A percentile compares a stretch with the other conserved stretches of the same genome.
Conservation (phyloP, 2,329 filamentous ascomycete genomes). For the Sphaerulina vaccinii region DNA sequence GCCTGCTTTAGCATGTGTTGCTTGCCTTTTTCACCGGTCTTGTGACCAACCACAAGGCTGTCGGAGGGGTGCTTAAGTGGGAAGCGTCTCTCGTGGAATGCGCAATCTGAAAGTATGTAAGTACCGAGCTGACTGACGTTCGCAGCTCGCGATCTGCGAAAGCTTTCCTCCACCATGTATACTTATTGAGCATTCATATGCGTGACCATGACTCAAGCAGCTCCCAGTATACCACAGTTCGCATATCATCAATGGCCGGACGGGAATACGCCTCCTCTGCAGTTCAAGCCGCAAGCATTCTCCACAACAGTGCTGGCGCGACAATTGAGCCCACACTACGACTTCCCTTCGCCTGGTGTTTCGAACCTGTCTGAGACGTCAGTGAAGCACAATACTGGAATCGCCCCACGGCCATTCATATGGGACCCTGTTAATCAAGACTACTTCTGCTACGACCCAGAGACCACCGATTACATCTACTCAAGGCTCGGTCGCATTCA, state of each 20-base stretch:
- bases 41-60: conserved; percentile 10
- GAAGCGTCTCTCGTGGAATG: not conserved
- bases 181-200: not conserved
- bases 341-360: conserved; percentile 1
- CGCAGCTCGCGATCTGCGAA: not conserved
- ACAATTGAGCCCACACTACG: conserved; percentile 9
- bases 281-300: conserved; percentile 7
- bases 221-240: conserved; percentile 4
- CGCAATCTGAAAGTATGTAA: conserved; percentile 1
- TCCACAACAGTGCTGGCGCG: conserved; percentile 2
- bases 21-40: conserved; percentile 9
- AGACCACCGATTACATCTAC: conserved; percentile 19
- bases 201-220: conserved; percentile 15
- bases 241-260: conserved; percentile 19
- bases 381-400: conserved; percentile 3
- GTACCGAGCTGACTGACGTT: not conserved
- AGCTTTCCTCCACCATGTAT: not conserved
- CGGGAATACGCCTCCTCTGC: conserved; percentile 9
- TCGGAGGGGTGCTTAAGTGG: not conserved
- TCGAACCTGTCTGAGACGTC: not conserved
- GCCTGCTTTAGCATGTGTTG: not conserved
- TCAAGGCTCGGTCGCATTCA: conserved; percentile 13
- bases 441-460: conserved; percentile 19
- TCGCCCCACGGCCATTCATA: conserved; percentile 13
- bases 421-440: conserved; percentile 15